phyloP scores from a whole-genome alignment of 73 alveolate species.

The Symbiodinium natans region DNA sequence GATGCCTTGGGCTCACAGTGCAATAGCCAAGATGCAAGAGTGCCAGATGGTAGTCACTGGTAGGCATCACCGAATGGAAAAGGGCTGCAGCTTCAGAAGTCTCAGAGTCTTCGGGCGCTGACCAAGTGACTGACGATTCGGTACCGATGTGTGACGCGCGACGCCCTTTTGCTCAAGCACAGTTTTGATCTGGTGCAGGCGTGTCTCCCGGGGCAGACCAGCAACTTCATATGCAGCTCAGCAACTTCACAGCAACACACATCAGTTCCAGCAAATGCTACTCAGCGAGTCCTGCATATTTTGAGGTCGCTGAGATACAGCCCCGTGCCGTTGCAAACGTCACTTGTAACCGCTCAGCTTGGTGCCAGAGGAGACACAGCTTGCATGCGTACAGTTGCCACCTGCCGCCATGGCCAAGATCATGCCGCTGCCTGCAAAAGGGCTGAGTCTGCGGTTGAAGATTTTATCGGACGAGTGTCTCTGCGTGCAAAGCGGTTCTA shows the following conservation, averaged over 20 bases:
- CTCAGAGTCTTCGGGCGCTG: too few relatives aligned
- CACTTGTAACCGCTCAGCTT: neutral
- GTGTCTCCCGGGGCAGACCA: neutral
- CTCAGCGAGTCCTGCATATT: too few relatives aligned
- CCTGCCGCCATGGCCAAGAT: slow-evolving; percentile 70
- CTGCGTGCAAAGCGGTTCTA: neutral
- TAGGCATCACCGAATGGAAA: too few relatives aligned
- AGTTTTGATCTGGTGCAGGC: neutral
- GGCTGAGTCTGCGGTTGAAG: slow-evolving; percentile 69
- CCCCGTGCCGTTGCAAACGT: too few relatives aligned
- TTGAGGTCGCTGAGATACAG: too few relatives aligned
- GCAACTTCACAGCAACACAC: too few relatives aligned
- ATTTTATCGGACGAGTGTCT: slow-evolving; percentile 60
- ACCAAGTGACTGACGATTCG: too few relatives aligned
- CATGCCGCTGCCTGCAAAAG: slow-evolving; percentile 74
- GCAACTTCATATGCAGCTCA: too few relatives aligned
- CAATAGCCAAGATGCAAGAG: too few relatives aligned
- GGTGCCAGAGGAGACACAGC: neutral
- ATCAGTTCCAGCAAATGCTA: neutral
- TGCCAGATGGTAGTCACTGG: too few relatives aligned
- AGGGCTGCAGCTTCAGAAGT: too few relatives aligned
- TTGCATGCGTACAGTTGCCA: neutral
- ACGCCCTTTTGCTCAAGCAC: slow-evolving; percentile 2
- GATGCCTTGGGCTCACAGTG: neutral
- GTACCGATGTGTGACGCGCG: too few relatives aligned